Percentiles rank a stretch among this genome's conserved stretches.
These are phyloP conservation scores for Phytopythium sindhum DNA, from an alignment of 352 stramenopile species.

Conservation along the genomic window DNA sequence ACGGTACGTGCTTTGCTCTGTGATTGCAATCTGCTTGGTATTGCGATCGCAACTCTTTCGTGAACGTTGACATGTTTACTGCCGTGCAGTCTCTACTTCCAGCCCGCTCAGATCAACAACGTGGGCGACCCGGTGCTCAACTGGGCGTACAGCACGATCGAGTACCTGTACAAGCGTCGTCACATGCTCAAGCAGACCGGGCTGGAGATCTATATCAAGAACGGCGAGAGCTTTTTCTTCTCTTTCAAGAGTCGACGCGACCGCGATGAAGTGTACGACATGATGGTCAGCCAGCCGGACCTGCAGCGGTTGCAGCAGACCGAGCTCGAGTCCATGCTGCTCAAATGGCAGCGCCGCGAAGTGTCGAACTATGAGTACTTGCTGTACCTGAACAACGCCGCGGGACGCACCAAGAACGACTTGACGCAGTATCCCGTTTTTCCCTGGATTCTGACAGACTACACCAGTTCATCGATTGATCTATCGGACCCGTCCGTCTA, in stretches of 20 bases:
- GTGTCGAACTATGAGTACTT: slow-evolving; percentile 96
- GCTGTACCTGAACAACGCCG: slow-evolving; percentile 85
- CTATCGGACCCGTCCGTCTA: slow-evolving; percentile 83
- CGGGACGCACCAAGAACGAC: slow-evolving; percentile 85
- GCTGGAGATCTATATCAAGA: slow-evolving; percentile 82
- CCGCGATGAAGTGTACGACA: slow-evolving; percentile 81
- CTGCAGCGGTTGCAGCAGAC: slow-evolving; percentile 57
- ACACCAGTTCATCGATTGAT: slow-evolving; percentile 80
- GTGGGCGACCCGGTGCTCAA: slow-evolving; percentile 85
- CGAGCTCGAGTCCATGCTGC: slow-evolving; percentile 72
- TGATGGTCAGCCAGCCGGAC: slow-evolving; percentile 78
- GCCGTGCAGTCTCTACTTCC: slow-evolving; percentile 68
- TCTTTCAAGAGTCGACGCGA: slow-evolving; percentile 70
- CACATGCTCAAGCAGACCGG: slow-evolving; percentile 90
- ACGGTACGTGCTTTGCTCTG: slow-evolving; percentile 13
- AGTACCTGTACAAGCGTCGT: slow-evolving; percentile 82
- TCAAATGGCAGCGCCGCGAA: slow-evolving; percentile 77
- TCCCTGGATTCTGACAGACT: slow-evolving; percentile 95
- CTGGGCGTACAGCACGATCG: slow-evolving; percentile 79
- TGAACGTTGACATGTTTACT: not conserved
- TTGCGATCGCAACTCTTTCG: not conserved
- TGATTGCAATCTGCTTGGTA: not conserved
- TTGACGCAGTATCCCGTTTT: slow-evolving; percentile 97
- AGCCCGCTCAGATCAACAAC: slow-evolving; percentile 91
- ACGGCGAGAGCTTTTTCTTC: slow-evolving; percentile 76